Evolutionary conservation across 306 rosid species (phyloP).

Genomic region (Lagenaria siceraria): DNA sequence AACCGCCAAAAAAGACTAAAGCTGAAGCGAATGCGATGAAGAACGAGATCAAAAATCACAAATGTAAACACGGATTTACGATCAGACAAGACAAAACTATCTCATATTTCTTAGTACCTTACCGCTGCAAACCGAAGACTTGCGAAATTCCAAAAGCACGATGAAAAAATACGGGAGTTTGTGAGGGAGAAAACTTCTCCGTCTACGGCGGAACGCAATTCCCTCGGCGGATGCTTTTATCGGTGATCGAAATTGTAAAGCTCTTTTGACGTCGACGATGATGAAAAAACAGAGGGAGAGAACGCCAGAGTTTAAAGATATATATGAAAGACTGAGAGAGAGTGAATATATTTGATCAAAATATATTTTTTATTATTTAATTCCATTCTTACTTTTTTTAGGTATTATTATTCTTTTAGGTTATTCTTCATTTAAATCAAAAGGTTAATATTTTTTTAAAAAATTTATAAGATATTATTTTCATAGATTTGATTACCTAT

Average conservation of each 20-base stretch:
- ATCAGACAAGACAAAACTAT: not conserved
- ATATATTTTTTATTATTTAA: not conserved
- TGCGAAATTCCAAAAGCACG: not conserved
- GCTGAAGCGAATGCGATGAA: constrained; percentile 14
- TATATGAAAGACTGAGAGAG: constrained; percentile 1
- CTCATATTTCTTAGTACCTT: constrained; percentile 9
- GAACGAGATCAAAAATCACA: not conserved
- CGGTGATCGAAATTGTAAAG: constrained; percentile 1
- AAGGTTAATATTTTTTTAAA: not conserved
- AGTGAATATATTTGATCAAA: constrained; percentile 1
- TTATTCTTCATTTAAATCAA: not conserved
- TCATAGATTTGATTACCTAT: not conserved
- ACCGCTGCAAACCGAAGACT: constrained; percentile 2
- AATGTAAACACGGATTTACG: constrained; percentile 9
- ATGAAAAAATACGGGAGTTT: not conserved
- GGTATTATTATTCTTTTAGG: not conserved
- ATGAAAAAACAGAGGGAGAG: constrained; percentile 9
- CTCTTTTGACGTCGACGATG: not conserved
- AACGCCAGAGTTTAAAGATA: not conserved
- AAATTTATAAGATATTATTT: not conserved
- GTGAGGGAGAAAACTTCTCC: not conserved
- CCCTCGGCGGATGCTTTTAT: not conserved
- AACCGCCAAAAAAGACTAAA: constrained; percentile 8
- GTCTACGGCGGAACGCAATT: not conserved
- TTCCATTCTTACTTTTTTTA: not conserved